These are phyloP conservation scores for Teunomyces atbi DNA, from an alignment of 805 yeast genomes.

Conservation along the genomic window DNA sequence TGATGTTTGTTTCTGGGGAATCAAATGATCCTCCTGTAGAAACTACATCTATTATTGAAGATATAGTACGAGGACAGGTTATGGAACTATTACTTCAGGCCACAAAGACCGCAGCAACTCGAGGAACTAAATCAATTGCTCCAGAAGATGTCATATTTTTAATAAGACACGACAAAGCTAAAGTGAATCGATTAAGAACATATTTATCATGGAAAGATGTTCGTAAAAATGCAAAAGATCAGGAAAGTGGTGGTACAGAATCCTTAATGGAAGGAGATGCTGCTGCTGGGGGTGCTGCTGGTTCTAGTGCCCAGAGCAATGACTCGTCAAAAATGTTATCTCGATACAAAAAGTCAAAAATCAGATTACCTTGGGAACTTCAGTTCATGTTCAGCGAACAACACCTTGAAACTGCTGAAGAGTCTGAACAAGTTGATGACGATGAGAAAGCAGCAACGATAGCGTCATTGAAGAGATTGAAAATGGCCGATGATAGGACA, in stretches of 20 bases:
- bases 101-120: slow-evolving; percentile 66
- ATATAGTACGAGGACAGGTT: slow-evolving; percentile 92
- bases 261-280: slow-evolving; percentile 53
- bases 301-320: slow-evolving; percentile 27
- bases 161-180: slow-evolving; percentile 90
- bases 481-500: slow-evolving; percentile 92
- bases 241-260: slow-evolving; percentile 50
- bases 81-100: slow-evolving; percentile 79
- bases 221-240: slow-evolving; percentile 70
- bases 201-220: slow-evolving; percentile 97
- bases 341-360: slow-evolving; percentile 68
- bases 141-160: slow-evolving; percentile 93
- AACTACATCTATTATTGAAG: slow-evolving; percentile 90
- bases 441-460: slow-evolving; percentile 86
- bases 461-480: slow-evolving; percentile 84
- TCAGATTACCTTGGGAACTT: slow-evolving; percentile 92
- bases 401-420: slow-evolving; percentile 69
- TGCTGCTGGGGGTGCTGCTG: slow-evolving; percentile 40
- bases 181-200: slow-evolving; percentile 86
- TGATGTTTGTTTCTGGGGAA: slow-evolving; percentile 99
- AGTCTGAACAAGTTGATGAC: slow-evolving; percentile 66
- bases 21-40: slow-evolving; percentile 91
- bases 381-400: slow-evolving; percentile 92
- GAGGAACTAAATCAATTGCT: slow-evolving; percentile 82
- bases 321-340: slow-evolving; percentile 43